Evolutionary conservation across 164 flowering plant species (phyloP), one percentile per base, ranked within the genome.

Genomic region (Echeveria elegans): DNA sequence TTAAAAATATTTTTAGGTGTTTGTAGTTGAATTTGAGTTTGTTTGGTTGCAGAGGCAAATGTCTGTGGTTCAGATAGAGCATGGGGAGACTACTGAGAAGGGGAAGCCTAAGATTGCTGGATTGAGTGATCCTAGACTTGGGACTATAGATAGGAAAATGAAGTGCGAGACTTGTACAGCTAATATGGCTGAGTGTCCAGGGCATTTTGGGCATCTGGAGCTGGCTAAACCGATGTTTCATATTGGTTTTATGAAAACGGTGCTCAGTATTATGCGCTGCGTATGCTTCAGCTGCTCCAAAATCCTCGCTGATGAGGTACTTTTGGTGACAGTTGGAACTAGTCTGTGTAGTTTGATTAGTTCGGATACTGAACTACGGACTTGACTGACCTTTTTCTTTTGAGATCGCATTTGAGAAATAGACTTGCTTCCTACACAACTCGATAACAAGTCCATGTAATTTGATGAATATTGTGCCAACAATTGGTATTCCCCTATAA

Each of bases 71-170:
- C 96, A 92, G 71, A 82, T 95, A 45, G 94, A 89, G 84, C 94
- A 88, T 69, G 66, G 97, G 58, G 97, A 95, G 82, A 95, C 97
- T 18, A 95, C 87, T 34, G 96, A 92, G 81, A 79, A 90, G 53
- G 99, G 99, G 16, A 95, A 92, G 77, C 99, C 99, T 50, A 95
- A 95, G n/a, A n/a, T n/a, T n/a, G n/a, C n/a, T n/a, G 99, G 99
- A 0, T 68, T 95, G 41, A 92, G 99, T 29, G 99, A 95, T 63
- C 86, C 90, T 3, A 73, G 97, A 26, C 85, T 95, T 0, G 99
- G 99, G 8, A 95, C 99, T 0, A 92, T 92, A 68, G 97, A 92
- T 63, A 77, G 99, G 64, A 95, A 92, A 81, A 63, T 81, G 92
- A 92, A 92, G 86, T 95, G 99, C 36, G 97, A 95, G 72, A 95